Conservation (phyloP, 345 rosid species). For the Salix purpurea region DNA sequence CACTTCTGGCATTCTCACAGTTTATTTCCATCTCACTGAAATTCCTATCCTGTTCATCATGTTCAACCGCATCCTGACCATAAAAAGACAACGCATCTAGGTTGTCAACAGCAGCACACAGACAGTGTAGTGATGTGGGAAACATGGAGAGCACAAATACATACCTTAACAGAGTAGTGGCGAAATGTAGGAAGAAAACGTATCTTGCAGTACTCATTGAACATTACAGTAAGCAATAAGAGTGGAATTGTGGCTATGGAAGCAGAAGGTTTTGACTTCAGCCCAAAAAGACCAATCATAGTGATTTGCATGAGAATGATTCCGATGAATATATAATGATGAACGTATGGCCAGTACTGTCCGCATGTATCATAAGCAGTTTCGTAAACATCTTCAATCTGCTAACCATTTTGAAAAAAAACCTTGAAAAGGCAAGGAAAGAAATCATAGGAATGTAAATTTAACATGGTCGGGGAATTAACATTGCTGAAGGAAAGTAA, state of each 20-base stretch:
- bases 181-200: conserved; percentile 79
- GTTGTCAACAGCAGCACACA: too few species aligned
- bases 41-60: conserved; percentile 62
- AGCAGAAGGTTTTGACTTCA: conserved; percentile 86
- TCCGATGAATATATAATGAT: conserved; percentile 62
- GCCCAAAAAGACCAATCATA: conserved; percentile 85
- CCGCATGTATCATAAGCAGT: conserved; percentile 75
- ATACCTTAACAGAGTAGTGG: conserved; percentile 54
- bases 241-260: conserved; percentile 75
- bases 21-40: conserved; percentile 43
- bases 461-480: background rate
- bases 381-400: conserved; percentile 78
- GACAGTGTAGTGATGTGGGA: too few species aligned
- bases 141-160: conserved; percentile 20
- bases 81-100: background rate
- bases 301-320: conserved; percentile 86
- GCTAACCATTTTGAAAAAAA: conserved; percentile 9
- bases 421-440: background rate
- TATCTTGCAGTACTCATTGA: conserved; percentile 85
- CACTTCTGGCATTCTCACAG: conserved; percentile 43
- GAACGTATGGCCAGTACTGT: conserved; percentile 70
- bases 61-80: conserved; percentile 62
- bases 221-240: conserved; percentile 55
- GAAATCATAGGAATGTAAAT: background rate
- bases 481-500: background rate